These are phyloP conservation scores for Chionographis japonica DNA, from an alignment of 106 monocot species.

Conservation along the genomic window DNA sequence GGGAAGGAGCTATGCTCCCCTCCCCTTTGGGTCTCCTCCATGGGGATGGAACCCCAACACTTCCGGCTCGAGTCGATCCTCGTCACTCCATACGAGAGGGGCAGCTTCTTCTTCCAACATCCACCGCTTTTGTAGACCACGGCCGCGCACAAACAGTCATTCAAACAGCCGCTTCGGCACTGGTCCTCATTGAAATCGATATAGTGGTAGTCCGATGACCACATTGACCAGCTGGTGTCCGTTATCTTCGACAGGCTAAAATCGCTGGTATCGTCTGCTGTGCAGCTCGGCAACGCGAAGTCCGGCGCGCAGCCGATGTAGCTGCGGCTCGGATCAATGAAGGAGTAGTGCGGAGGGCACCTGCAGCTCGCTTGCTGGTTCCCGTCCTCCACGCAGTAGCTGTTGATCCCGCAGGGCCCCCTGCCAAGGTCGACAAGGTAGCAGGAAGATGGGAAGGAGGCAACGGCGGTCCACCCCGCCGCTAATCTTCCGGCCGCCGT, in stretches of 20 bases:
- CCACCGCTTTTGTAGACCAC: neutral
- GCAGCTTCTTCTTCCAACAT: neutral
- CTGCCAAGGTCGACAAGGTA: constrained; percentile 2
- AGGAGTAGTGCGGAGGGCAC: constrained; percentile 18
- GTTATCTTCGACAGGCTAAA: neutral
- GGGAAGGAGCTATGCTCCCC: too few species aligned
- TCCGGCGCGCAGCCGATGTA: constrained; percentile 30
- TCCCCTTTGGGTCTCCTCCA: too few species aligned
- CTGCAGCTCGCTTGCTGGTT: neutral
- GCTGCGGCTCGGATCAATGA: constrained; percentile 10
- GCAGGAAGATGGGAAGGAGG: neutral
- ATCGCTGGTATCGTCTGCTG: neutral
- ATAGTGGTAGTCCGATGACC: neutral
- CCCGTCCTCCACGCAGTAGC: constrained; percentile 11
- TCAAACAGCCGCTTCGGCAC: neutral
- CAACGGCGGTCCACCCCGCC: neutral
- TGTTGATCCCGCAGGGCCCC: constrained; percentile 28
- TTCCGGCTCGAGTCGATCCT: neutral
- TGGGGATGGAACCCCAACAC: too few species aligned
- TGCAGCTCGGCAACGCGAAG: constrained; percentile 16
- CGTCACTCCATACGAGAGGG: neutral
- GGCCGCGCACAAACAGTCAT: constrained; percentile 6
- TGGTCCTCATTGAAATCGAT: neutral
- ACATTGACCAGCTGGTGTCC: constrained; percentile 1
- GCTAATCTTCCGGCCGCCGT: neutral